Percentiles rank a stretch among this genome's conserved stretches.
phyloP scores from a whole-genome alignment of 352 stramenopile genomes.

The Stephanocyclus meneghinianus region DNA sequence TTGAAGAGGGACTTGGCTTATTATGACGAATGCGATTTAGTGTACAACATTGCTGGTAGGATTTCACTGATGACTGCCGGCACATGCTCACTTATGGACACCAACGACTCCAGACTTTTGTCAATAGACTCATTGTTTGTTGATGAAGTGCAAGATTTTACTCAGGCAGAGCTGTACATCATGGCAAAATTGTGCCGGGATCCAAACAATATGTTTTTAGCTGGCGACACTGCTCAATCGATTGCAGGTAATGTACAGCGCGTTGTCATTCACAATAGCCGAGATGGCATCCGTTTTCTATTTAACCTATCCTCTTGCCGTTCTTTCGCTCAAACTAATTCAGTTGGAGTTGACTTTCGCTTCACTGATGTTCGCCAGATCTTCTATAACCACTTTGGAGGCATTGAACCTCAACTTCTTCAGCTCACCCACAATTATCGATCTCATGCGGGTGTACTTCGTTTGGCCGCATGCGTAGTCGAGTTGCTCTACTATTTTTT shows the following conservation, averaged over 20 bases:
- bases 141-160: constrained; percentile 67
- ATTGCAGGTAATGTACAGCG: constrained; percentile 2
- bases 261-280: too few species aligned
- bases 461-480: constrained; percentile 54
- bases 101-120: constrained; percentile 19
- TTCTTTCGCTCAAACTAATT: neutral
- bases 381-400: constrained; percentile 52
- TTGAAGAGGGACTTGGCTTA: constrained; percentile 40
- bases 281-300: neutral
- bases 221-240: constrained; percentile 40
- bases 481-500: constrained; percentile 62
- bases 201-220: constrained; percentile 53
- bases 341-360: constrained; percentile 49
- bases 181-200: constrained; percentile 47
- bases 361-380: constrained; percentile 54
- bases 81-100: neutral
- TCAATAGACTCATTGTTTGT: constrained; percentile 57
- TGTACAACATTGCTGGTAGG: constrained; percentile 58
- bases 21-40: constrained; percentile 62
- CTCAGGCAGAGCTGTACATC: constrained; percentile 51
- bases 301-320: neutral
- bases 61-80: constrained; percentile 20
- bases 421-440: constrained; percentile 66
- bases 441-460: constrained; percentile 57
- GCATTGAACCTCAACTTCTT: constrained; percentile 40